Evolutionary conservation across 768 basidiomycete genomes (phyloP).

Genomic region (Rhodosporidiobolus odoratus): DNA sequence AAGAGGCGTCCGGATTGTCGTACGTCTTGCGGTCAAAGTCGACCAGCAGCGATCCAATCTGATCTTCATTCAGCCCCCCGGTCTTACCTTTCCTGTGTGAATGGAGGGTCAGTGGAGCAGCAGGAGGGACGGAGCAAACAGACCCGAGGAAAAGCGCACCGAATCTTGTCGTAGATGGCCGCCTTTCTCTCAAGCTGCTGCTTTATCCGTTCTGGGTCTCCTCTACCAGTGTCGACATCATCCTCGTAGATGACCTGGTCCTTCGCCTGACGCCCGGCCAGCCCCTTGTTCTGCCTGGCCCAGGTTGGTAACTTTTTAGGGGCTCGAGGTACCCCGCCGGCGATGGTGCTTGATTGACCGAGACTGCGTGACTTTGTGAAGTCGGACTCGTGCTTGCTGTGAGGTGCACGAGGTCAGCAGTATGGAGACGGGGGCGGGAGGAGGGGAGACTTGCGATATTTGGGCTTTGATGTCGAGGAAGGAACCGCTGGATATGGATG

Average conservation of each 20-base stretch:
- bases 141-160: background rate
- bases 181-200: slow-evolving; percentile 39
- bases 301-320: slow-evolving; percentile 17
- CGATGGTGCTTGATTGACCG: background rate
- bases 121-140: background rate
- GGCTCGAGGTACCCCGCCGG: background rate
- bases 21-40: slow-evolving; percentile 40
- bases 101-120: background rate
- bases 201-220: slow-evolving; percentile 15
- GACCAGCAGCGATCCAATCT: slow-evolving; percentile 39
- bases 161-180: slow-evolving; percentile 40
- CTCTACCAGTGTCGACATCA: background rate
- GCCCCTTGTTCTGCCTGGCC: slow-evolving; percentile 34
- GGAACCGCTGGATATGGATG: slow-evolving; percentile 10
- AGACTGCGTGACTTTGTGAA: slow-evolving; percentile 15
- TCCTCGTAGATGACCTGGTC: slow-evolving; percentile 34
- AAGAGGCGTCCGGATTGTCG: background rate
- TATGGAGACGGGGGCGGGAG: background rate
- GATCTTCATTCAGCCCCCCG: slow-evolving; percentile 34
- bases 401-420: background rate
- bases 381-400: slow-evolving; percentile 32
- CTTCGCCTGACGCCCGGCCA: background rate
- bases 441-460: slow-evolving; percentile 22
- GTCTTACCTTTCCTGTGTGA: slow-evolving; percentile 33
- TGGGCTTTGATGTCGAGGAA: slow-evolving; percentile 35